Evolutionary conservation across 208 protist genomes (phyloP).

Genomic region (Herpetomonas samuelpessoai): DNA sequence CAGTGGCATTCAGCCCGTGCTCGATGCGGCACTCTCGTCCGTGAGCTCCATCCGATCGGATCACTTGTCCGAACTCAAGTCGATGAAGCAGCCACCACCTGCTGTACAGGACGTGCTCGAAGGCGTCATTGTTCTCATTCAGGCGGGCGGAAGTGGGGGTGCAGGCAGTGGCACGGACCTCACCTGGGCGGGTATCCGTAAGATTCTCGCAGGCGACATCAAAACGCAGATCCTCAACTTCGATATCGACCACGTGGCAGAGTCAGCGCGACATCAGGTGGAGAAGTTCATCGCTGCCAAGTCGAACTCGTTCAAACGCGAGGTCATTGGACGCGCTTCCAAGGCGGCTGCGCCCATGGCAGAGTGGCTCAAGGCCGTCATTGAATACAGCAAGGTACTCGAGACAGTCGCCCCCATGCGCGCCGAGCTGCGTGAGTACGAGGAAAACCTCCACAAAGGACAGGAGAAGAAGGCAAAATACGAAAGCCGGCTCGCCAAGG

Average conservation of each 20-base stretch:
- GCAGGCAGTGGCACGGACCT: conserved; percentile 68
- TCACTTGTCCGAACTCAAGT: conserved; percentile 95
- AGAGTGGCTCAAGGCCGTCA: conserved; percentile 96
- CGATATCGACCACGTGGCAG: conserved; percentile 88
- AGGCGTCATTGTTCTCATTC: conserved; percentile 95
- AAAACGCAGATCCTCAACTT: conserved; percentile 96
- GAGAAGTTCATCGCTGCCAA: conserved; percentile 88
- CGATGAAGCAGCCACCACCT: conserved; percentile 94
- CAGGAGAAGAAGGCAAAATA: conserved; percentile 90
- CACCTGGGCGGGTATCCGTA: conserved; percentile 95
- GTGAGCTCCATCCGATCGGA: conserved; percentile 94
- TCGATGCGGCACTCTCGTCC: conserved; percentile 92
- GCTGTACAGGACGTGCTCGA: conserved; percentile 96
- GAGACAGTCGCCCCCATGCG: conserved; percentile 92
- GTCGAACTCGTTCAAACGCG: conserved; percentile 91
- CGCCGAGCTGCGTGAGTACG: conserved; percentile 76
- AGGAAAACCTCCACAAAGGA: conserved; percentile 76
- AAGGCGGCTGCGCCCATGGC: conserved; percentile 96
- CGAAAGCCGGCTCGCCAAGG: conserved; percentile 79
- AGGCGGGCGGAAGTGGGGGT: conserved; percentile 12
- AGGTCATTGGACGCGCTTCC: conserved; percentile 91
- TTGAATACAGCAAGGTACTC: conserved; percentile 96
- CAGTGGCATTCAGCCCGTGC: conserved; percentile 92
- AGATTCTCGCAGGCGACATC: conserved; percentile 92
- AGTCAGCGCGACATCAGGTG: conserved; percentile 67